phyloP scores from a whole-genome alignment of 2,329 filamentous ascomycete genomes.

The Dendrostoma leiphaemia region DNA sequence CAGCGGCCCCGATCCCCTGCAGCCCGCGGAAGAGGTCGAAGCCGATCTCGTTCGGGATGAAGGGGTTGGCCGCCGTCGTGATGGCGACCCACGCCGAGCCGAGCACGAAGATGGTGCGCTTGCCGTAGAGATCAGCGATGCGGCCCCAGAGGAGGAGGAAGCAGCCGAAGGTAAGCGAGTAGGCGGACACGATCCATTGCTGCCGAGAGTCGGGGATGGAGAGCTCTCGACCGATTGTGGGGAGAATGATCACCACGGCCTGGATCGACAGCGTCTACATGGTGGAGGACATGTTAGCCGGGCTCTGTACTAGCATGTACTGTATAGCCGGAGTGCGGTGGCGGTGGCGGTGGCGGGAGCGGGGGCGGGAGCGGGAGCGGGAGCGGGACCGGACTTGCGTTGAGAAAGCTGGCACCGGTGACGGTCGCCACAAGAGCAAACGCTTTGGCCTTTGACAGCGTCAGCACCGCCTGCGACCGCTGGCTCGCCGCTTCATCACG shows the following conservation, averaged over 20 bases:
- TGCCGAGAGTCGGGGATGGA: constrained; percentile 55
- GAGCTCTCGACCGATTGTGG: constrained; percentile 57
- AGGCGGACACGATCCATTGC: constrained; percentile 67
- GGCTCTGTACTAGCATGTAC: too few relatives aligned
- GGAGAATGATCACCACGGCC: constrained; percentile 60
- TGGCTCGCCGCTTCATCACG: neutral
- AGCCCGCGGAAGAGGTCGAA: constrained; percentile 66
- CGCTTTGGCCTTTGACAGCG: constrained; percentile 48
- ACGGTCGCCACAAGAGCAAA: constrained; percentile 55
- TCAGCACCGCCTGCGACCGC: neutral
- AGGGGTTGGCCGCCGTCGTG: constrained; percentile 59
- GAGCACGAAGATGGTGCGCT: constrained; percentile 61
- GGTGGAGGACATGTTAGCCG: constrained; percentile 11
- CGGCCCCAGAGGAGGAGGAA: constrained; percentile 67
- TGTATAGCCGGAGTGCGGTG: too few relatives aligned
- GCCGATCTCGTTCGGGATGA: constrained; percentile 64
- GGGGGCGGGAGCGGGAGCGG: neutral
- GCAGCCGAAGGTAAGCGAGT: constrained; percentile 64
- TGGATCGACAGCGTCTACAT: constrained; percentile 60
- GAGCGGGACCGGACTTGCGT: constrained; percentile 35
- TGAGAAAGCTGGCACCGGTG: constrained; percentile 55
- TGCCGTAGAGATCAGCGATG: constrained; percentile 65
- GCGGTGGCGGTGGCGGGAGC: neutral
- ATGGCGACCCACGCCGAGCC: constrained; percentile 63
- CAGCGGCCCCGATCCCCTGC: constrained; percentile 66